These are phyloP conservation scores for Desmodesmus armatus DNA, from an alignment of 139 green algal genomes.

Conservation along the genomic window DNA sequence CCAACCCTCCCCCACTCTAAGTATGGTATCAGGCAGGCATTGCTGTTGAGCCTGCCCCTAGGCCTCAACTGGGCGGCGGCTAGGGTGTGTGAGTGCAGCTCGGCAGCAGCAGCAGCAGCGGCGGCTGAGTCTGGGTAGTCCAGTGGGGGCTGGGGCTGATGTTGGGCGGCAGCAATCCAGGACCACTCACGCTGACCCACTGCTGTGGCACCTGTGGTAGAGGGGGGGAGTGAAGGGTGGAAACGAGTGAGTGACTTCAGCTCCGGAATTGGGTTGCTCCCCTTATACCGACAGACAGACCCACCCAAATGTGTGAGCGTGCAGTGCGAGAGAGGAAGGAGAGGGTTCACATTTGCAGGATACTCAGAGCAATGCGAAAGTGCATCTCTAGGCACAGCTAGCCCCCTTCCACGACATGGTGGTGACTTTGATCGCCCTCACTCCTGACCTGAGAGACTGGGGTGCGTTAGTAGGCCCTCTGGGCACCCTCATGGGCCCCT, in stretches of 20 bases:
- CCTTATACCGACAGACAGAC: too few species aligned
- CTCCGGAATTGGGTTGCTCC: too few species aligned
- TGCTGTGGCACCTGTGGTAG: slow-evolving; percentile 42
- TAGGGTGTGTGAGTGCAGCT: slow-evolving; percentile 7
- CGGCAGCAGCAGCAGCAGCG: slow-evolving; percentile 12
- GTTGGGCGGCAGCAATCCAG: slow-evolving; percentile 56
- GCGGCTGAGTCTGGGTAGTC: slow-evolving; percentile 65
- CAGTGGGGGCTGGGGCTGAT: slow-evolving; percentile 55
- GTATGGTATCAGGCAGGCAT: background rate
- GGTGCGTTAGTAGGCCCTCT: too few species aligned
- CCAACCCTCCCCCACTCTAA: slow-evolving; percentile 16
- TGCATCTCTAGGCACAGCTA: too few species aligned
- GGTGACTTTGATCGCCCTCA: too few species aligned
- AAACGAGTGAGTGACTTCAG: background rate
- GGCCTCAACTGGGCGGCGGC: background rate
- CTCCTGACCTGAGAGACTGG: too few species aligned
- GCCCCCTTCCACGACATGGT: too few species aligned
- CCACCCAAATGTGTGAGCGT: too few species aligned
- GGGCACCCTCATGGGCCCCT: too few species aligned
- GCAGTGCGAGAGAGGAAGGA: too few species aligned
- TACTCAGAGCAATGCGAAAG: too few species aligned
- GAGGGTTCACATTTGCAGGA: too few species aligned
- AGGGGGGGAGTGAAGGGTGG: background rate
- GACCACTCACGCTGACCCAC: slow-evolving; percentile 73
- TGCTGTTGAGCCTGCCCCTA: background rate